A percentile compares a stretch with the other conserved stretches of the same genome.
These are phyloP conservation scores for Leishmania arabica DNA, from an alignment of 208 protist species.

Conservation along the genomic window DNA sequence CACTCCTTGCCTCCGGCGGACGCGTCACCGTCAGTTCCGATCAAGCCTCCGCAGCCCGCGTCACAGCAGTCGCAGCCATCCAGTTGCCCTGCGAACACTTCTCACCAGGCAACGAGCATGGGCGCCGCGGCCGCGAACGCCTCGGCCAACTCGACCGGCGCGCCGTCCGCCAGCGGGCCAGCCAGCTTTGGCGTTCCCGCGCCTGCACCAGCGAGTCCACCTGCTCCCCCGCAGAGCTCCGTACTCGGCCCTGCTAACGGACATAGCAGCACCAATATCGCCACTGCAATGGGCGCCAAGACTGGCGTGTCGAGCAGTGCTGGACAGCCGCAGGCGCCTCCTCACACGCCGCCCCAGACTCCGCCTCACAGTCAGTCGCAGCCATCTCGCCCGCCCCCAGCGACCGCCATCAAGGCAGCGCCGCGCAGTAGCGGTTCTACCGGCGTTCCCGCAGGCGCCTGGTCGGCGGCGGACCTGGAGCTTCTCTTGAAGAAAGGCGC, in stretches of 20 bases:
- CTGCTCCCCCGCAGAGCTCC: not conserved
- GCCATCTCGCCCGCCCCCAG: not conserved
- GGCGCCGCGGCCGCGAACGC: not conserved
- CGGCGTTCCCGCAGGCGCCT: constrained; percentile 21
- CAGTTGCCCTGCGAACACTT: not conserved
- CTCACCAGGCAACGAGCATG: not conserved
- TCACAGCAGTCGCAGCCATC: constrained; percentile 7
- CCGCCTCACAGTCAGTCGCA: not conserved
- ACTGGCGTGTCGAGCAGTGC: constrained; percentile 1
- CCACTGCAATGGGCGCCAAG: constrained; percentile 19
- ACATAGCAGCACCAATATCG: constrained; percentile 6
- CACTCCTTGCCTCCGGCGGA: constrained; percentile 13
- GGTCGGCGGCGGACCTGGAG: constrained; percentile 69
- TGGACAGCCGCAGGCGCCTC: not conserved
- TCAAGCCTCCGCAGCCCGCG: not conserved
- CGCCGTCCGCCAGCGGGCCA: not conserved
- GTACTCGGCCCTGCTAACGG: constrained; percentile 1
- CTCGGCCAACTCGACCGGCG: not conserved
- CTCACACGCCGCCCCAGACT: constrained; percentile 1
- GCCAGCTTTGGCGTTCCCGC: not conserved
- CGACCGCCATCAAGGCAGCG: constrained; percentile 4
- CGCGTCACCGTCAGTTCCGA: constrained; percentile 1
- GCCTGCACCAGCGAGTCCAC: not conserved
- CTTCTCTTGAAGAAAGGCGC: constrained; percentile 40
- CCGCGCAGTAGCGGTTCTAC: constrained; percentile 1